phyloP scores from a whole-genome alignment of 495 filamentous ascomycete species.

The Podospora pseudoanserina region DNA sequence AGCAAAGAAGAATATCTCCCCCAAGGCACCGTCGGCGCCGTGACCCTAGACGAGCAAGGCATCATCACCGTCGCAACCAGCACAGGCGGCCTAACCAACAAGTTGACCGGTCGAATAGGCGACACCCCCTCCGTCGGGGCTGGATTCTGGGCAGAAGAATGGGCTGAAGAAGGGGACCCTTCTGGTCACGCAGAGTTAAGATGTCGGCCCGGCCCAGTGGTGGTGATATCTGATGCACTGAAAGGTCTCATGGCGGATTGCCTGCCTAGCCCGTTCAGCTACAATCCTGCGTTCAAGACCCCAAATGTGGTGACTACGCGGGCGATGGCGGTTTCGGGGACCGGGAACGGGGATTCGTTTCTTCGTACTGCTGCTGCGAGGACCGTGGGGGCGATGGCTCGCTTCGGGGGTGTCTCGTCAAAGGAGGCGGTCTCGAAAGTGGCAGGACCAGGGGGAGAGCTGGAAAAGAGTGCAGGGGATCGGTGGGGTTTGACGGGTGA shows the following conservation, averaged over 20 bases:
- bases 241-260: constrained; percentile 50
- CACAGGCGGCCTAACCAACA: constrained; percentile 87
- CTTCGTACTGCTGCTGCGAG: constrained; percentile 67
- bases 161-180: constrained; percentile 46
- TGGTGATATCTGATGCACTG: constrained; percentile 41
- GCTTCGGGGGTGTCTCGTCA: constrained; percentile 51
- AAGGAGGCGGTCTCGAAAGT: constrained; percentile 56
- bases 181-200: constrained; percentile 17
- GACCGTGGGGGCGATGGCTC: constrained; percentile 67
- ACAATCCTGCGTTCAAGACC: constrained; percentile 27
- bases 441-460: constrained; percentile 66
- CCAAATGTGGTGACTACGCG: constrained; percentile 33
- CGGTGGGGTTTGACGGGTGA: constrained; percentile 76
- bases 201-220: constrained; percentile 37
- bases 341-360: constrained; percentile 89
- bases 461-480: constrained; percentile 70
- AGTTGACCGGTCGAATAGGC: constrained; percentile 77
- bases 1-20: constrained; percentile 60
- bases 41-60: constrained; percentile 70
- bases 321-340: constrained; percentile 74
- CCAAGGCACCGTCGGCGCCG: constrained; percentile 82
- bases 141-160: constrained; percentile 88
- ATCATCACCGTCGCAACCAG: constrained; percentile 76
- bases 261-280: constrained; percentile 42
- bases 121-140: constrained; percentile 85